phyloP scores from a whole-genome alignment of 2,329 filamentous ascomycete species.

The Fusarium robinianum region DNA sequence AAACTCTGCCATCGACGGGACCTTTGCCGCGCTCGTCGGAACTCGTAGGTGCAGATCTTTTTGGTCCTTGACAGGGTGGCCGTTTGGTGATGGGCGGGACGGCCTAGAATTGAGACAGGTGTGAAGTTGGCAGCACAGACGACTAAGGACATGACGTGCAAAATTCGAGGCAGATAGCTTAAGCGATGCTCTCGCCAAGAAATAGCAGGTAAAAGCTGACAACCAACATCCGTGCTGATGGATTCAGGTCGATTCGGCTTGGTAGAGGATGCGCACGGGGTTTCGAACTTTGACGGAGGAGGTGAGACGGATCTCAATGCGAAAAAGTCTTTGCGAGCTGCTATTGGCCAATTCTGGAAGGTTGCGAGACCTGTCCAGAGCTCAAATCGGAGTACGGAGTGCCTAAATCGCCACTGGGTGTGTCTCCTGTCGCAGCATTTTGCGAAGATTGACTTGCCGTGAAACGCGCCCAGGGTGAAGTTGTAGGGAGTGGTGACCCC shows the following conservation, averaged over 20 bases:
- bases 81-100: too few species aligned
- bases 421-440: slow-evolving; percentile 12
- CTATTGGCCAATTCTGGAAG: slow-evolving; percentile 9
- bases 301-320: slow-evolving; percentile 3
- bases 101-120: slow-evolving; percentile 8
- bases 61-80: too few species aligned
- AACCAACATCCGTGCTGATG: slow-evolving; percentile 7
- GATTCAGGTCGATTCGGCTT: slow-evolving; percentile 8
- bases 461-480: slow-evolving; percentile 28
- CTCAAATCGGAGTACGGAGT: slow-evolving; percentile 4
- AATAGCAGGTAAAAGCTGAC: too few species aligned
- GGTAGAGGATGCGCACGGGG: neutral
- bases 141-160: neutral
- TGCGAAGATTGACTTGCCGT: slow-evolving; percentile 25
- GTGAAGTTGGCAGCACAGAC: slow-evolving; percentile 1
- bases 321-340: slow-evolving; percentile 1
- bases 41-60: too few species aligned
- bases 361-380: slow-evolving; percentile 11
- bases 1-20: too few species aligned
- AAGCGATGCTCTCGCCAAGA: slow-evolving; percentile 9
- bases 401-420: slow-evolving; percentile 14
- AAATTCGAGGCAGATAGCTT: neutral
- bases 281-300: slow-evolving; percentile 6
- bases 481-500: too few species aligned
- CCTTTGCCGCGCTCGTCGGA: too few species aligned